These are phyloP conservation scores for Spathaspora passalidarum DNA, from an alignment of 805 yeast genomes.

Conservation along the genomic window DNA sequence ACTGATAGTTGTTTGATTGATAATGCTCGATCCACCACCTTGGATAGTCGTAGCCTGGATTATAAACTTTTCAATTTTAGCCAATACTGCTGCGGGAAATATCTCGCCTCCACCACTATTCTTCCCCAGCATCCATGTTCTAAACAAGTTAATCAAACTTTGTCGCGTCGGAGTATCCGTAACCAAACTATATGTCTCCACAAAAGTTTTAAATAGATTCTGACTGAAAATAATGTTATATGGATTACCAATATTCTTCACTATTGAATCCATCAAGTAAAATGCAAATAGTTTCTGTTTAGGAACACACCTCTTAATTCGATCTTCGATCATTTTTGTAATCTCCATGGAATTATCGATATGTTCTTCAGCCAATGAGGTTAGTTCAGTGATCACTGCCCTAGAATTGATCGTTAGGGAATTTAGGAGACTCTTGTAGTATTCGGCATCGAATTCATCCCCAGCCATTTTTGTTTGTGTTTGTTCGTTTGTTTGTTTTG, in stretches of 20 bases:
- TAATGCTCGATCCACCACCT: conserved; percentile 11
- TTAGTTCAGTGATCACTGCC: conserved; percentile 37
- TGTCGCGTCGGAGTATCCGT: conserved; percentile 39
- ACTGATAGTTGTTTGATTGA: background rate
- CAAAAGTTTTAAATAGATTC: conserved; percentile 31
- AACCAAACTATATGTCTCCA: conserved; percentile 38
- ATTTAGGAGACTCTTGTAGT: background rate
- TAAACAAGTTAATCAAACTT: conserved; percentile 36
- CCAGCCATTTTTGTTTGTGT: background rate
- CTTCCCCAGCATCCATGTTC: conserved; percentile 30
- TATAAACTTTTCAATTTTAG: conserved; percentile 36
- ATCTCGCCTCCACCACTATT: conserved; percentile 6
- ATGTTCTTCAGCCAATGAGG: conserved; percentile 33
- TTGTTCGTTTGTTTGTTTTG: background rate
- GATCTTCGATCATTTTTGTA: conserved; percentile 30
- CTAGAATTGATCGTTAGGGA: conserved; percentile 28
- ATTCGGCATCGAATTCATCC: background rate
- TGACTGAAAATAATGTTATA: conserved; percentile 36
- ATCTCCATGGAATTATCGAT: conserved; percentile 32
- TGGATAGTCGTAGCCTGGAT: conserved; percentile 31
- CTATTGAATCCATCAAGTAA: conserved; percentile 40
- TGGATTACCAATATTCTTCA: conserved; percentile 43
- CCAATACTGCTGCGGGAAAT: conserved; percentile 27
- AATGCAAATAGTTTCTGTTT: conserved; percentile 34
- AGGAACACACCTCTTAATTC: conserved; percentile 37